Conservation (phyloP, 1,139 yeast species). For the Ogataea hybrid region DNA sequence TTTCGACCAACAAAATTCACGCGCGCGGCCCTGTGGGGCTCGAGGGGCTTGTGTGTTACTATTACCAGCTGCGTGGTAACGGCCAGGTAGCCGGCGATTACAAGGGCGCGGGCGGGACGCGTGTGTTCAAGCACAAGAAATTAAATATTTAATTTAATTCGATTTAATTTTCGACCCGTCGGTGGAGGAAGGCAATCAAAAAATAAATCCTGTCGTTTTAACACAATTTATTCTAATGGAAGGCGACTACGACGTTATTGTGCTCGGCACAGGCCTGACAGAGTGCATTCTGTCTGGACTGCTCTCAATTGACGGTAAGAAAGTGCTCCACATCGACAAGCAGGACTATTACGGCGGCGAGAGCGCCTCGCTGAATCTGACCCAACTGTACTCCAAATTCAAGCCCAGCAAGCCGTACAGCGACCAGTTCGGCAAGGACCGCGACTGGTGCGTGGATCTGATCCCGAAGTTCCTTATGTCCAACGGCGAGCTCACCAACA, state of each 20-base stretch:
- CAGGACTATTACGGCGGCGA: conserved; percentile 95
- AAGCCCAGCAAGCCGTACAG: conserved; percentile 75
- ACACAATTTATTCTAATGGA: conserved; percentile 54
- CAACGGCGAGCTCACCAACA: conserved; percentile 94
- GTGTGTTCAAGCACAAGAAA: conserved; percentile 74
- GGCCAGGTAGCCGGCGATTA: conserved; percentile 94
- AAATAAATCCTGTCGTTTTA: background rate
- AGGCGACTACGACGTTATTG: conserved; percentile 92
- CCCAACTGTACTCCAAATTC: conserved; percentile 65
- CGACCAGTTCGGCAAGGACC: conserved; percentile 75
- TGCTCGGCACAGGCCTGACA: conserved; percentile 84
- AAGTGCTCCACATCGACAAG: conserved; percentile 92
- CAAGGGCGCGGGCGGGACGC: conserved; percentile 87
- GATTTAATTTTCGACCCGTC: conserved; percentile 3
- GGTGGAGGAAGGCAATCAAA: conserved; percentile 4
- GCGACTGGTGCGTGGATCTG: conserved; percentile 98
- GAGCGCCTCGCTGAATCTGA: conserved; percentile 49
- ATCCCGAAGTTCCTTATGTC: conserved; percentile 98
- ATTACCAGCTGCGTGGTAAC: conserved; percentile 84
- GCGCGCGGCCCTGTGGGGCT: conserved; percentile 99
- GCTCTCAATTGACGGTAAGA: conserved; percentile 93
- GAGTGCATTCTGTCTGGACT: conserved; percentile 95
- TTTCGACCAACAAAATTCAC: conserved; percentile 93
- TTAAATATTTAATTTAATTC: conserved; percentile 32
- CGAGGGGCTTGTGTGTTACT: conserved; percentile 94